phyloP scores from a whole-genome alignment of 148 eudicot species.

The Selenicereus undatus region DNA sequence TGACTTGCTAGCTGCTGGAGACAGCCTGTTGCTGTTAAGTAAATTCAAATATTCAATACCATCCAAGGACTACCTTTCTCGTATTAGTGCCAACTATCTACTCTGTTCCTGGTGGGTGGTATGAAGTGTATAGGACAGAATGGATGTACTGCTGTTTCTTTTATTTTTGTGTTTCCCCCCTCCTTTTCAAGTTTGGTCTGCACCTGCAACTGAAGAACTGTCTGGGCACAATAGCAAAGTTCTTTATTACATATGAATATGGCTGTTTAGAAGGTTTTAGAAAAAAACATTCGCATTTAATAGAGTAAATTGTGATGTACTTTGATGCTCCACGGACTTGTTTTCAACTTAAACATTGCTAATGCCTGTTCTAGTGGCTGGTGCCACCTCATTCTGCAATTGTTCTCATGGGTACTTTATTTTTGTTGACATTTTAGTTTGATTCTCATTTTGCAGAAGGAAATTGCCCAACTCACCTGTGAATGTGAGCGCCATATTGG shows the following conservation, averaged over 20 bases:
- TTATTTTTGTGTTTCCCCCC: neutral
- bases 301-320: neutral
- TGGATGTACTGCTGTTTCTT: neutral
- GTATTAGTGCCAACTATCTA: neutral
- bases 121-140: neutral
- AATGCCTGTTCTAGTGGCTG: neutral
- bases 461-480: constrained; percentile 91
- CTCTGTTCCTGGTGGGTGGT: neutral
- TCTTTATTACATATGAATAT: neutral
- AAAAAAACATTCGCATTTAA: neutral
- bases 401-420: neutral
- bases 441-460: constrained; percentile 57
- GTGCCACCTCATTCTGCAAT: neutral
- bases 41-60: neutral
- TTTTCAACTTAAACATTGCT: no score
- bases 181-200: neutral
- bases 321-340: neutral
- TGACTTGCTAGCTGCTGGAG: neutral
- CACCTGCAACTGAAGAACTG: neutral
- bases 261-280: neutral
- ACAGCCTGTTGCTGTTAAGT: neutral
- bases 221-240: neutral
- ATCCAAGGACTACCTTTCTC: neutral
- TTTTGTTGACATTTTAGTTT: neutral
- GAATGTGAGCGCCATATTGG: constrained; percentile 94